Conservation (phyloP, 305 asterid genomes). For the Euphrasia arctica region DNA sequence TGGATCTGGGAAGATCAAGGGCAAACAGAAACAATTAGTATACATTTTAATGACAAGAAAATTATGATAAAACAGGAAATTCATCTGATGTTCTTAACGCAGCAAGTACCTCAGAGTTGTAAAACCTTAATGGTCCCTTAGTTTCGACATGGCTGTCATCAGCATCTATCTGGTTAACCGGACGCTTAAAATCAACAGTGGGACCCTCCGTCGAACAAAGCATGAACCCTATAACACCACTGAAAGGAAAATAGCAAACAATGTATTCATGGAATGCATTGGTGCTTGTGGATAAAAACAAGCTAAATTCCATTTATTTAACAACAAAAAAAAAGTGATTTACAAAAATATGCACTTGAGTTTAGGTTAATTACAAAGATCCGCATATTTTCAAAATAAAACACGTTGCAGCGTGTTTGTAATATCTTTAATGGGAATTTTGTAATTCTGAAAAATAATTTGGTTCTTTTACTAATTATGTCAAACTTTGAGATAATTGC, state of each 20-base stretch:
- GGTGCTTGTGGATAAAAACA: constrained; percentile 1
- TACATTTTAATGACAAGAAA: too few species aligned
- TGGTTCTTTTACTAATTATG: too few species aligned
- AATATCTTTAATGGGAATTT: not conserved
- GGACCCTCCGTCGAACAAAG: constrained; percentile 45
- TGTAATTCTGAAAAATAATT: not conserved
- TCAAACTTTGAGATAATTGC: too few species aligned
- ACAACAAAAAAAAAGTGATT: too few species aligned
- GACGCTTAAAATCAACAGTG: constrained; percentile 38
- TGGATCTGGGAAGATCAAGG: constrained; percentile 50
- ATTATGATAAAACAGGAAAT: not conserved
- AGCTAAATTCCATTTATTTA: not conserved
- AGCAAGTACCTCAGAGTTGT: constrained; percentile 42
- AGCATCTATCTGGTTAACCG: constrained; percentile 39
- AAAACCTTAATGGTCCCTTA: constrained; percentile 40
- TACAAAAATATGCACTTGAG: too few species aligned
- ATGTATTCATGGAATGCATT: not conserved
- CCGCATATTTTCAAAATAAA: too few species aligned
- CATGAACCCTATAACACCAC: constrained; percentile 43
- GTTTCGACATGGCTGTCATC: constrained; percentile 39
- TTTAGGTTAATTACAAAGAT: too few species aligned
- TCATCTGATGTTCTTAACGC: not conserved
- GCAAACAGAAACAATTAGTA: not conserved
- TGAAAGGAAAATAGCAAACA: constrained; percentile 9
- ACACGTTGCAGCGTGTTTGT: not conserved